These are phyloP conservation scores for Sclerotinia borealis DNA, from an alignment of 2,329 filamentous ascomycete species.

Conservation along the genomic window DNA sequence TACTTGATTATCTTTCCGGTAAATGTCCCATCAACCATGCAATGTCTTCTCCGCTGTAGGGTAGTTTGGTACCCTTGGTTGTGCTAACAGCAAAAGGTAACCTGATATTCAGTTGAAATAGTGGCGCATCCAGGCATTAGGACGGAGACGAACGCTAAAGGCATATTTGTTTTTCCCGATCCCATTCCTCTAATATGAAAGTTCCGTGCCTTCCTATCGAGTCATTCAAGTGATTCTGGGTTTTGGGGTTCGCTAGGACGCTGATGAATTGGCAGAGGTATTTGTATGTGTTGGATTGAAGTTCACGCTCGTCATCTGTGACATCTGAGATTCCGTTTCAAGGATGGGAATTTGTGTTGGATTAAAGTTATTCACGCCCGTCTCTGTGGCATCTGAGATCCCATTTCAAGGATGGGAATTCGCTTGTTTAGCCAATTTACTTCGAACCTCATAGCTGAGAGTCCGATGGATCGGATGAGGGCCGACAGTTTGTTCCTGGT, in stretches of 20 bases:
- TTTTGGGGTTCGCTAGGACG: not conserved
- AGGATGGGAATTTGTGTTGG: too few relatives aligned
- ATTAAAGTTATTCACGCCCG: not conserved
- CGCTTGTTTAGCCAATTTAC: not conserved
- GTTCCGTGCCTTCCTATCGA: not conserved
- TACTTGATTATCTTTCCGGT: not conserved
- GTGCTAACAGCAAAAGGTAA: too few relatives aligned
- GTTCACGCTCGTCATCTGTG: too few relatives aligned
- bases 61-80: too few relatives aligned
- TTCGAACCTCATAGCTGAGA: rapidly evolving
- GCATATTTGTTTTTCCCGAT: too few relatives aligned
- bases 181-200: too few relatives aligned
- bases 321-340: too few relatives aligned
- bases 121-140: too few relatives aligned
- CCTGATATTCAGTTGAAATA: too few relatives aligned
- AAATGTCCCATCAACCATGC: not conserved
- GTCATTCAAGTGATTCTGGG: not conserved
- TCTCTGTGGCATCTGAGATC: too few relatives aligned
- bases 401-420: not conserved
- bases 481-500: not conserved
- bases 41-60: not conserved
- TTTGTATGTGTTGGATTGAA: not conserved
- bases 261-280: not conserved
- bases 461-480: not conserved
- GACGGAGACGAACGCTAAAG: too few relatives aligned